A percentile compares a stretch with the other conserved stretches of the same genome.
These are phyloP conservation scores for Penicillium griseofulvum DNA, from an alignment of 2,329 filamentous ascomycete species.

Conservation along the genomic window DNA sequence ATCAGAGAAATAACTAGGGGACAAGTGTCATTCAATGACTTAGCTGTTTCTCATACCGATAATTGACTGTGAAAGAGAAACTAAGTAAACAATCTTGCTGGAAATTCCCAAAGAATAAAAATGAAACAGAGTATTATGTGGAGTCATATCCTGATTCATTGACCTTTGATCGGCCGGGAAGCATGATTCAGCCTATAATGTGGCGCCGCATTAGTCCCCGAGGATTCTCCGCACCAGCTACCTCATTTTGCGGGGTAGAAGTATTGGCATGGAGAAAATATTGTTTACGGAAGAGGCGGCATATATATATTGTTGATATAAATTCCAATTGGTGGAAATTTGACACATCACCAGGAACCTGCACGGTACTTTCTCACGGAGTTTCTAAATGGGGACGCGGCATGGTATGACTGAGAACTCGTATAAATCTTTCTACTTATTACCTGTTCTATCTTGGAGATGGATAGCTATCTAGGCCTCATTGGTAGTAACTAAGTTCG, in stretches of 20 bases:
- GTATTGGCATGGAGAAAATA: not conserved
- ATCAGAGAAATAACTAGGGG: not conserved
- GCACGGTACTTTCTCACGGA: not conserved
- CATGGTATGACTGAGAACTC: no score
- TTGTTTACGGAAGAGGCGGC: not conserved
- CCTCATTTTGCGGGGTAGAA: not conserved
- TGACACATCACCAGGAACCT: not conserved
- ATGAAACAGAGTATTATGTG: not conserved
- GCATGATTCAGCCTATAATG: not conserved
- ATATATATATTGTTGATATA: not conserved
- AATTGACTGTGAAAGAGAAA: not conserved
- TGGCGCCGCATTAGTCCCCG: not conserved
- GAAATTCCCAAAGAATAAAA: not conserved
- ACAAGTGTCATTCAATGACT: not conserved
- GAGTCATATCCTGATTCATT: not conserved
- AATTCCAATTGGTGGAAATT: constrained; percentile 3
- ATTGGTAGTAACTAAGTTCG: no score
- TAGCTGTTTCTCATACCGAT: not conserved
- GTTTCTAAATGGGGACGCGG: no score
- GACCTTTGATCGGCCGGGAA: not conserved
- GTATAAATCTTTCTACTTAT: no score
- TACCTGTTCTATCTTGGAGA: no score
- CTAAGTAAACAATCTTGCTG: not conserved
- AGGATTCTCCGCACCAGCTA: not conserved
- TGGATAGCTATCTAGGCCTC: no score